Evolutionary conservation across 2,329 filamentous ascomycete genomes (phyloP).

Genomic region (Fonsecaea erecta): DNA sequence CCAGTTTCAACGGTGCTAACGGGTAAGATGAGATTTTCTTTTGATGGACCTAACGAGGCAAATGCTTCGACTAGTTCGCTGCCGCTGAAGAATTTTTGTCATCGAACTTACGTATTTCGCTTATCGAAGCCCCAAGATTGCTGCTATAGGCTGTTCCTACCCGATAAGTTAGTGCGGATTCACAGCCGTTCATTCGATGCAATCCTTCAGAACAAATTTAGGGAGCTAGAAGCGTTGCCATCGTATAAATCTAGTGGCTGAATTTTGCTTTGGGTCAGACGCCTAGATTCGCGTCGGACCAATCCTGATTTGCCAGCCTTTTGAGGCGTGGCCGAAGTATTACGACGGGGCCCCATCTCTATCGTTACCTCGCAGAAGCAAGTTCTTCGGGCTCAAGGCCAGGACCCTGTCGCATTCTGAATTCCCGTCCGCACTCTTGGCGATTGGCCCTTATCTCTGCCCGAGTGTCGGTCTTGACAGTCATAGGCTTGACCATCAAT

Average conservation of each 20-base stretch:
- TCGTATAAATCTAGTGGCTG: background rate
- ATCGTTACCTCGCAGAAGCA: background rate
- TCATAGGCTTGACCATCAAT: conserved; percentile 15
- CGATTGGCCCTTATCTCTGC: conserved; percentile 8
- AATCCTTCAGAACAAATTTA: background rate
- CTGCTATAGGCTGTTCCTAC: background rate
- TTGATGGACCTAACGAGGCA: background rate
- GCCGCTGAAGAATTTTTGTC: background rate
- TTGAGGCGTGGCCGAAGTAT: background rate
- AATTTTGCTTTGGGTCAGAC: background rate
- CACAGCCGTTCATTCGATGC: background rate
- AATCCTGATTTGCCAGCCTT: background rate
- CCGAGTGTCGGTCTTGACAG: background rate
- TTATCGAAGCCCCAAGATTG: background rate
- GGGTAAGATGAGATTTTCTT: background rate
- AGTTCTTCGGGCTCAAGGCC: no score
- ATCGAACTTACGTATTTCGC: background rate
- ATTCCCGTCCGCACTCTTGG: background rate
- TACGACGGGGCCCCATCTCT: background rate
- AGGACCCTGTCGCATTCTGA: background rate
- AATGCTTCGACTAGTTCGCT: background rate
- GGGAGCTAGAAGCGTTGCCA: background rate
- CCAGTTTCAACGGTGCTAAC: background rate
- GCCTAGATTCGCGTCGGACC: background rate
- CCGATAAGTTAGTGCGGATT: background rate